A percentile compares a stretch with the other conserved stretches of the same genome.
Conservation (phyloP, 495 filamentous ascomycete genomes). For the Xylaria telfairii region DNA sequence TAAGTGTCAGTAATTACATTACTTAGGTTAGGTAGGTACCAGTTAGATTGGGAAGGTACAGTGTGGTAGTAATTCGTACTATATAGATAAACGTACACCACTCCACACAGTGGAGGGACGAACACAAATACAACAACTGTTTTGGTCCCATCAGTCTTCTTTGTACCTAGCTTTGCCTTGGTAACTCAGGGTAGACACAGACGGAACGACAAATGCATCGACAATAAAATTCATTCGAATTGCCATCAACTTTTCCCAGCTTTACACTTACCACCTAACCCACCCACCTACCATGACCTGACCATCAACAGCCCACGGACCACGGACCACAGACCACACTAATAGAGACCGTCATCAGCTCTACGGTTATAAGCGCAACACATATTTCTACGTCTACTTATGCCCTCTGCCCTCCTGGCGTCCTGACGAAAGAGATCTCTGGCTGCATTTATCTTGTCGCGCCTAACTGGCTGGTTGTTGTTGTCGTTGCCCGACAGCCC, state of each 20-base stretch:
- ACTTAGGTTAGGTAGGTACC: not conserved
- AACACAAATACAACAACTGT: no score
- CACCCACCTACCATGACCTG: no score
- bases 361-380: not conserved
- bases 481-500: no score
- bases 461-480: not conserved
- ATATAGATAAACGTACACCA: not conserved
- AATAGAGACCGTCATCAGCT: not conserved
- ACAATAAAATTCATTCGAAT: no score
- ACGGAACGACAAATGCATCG: no score
- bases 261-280: not conserved
- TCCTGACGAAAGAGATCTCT: not conserved
- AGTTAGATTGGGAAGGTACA: not conserved
- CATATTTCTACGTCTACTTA: not conserved
- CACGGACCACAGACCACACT: not conserved
- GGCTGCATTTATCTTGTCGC: not conserved
- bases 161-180: no score
- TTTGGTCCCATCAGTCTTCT: no score
- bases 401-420: not conserved
- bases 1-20: not conserved
- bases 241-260: not conserved
- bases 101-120: no score
- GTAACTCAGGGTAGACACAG: no score
- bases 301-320: not conserved
- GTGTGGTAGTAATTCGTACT: not conserved